These are phyloP conservation scores for Mycosphaerelloides madeirae DNA, from an alignment of 2,329 filamentous ascomycete genomes.

Conservation along the genomic window DNA sequence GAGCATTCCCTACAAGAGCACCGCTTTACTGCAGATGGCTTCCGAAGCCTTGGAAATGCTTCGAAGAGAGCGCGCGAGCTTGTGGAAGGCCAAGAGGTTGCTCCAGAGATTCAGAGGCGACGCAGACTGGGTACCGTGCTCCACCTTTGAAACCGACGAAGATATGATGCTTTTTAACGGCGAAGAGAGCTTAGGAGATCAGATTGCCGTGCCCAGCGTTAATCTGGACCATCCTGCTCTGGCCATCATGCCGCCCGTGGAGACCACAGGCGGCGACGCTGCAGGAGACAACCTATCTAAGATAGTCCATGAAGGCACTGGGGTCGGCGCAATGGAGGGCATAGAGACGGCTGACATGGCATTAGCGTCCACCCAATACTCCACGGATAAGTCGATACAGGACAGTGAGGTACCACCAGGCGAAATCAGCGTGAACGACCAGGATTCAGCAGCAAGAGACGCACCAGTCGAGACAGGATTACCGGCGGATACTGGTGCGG, in stretches of 20 bases:
- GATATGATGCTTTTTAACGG: constrained; percentile 39
- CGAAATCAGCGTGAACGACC: no score
- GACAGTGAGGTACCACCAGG: no score
- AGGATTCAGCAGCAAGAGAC: background rate
- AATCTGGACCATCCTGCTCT: constrained; percentile 14
- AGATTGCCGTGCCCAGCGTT: constrained; percentile 22
- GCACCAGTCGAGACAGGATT: background rate
- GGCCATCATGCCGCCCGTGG: constrained; percentile 5
- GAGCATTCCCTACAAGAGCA: constrained; percentile 68
- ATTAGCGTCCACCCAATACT: background rate
- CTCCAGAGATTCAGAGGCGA: constrained; percentile 71
- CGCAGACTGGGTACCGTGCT: constrained; percentile 59
- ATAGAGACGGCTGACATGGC: constrained; percentile 16
- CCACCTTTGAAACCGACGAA: constrained; percentile 46
- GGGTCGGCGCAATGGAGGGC: constrained; percentile 25
- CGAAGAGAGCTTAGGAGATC: constrained; percentile 10
- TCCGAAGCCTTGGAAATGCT: constrained; percentile 65
- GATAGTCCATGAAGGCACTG: background rate
- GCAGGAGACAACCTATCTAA: constrained; percentile 9
- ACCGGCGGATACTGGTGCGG: constrained; percentile 4
- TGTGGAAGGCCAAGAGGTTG: constrained; percentile 71
- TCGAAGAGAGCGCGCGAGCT: constrained; percentile 66
- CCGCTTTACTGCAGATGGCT: constrained; percentile 66
- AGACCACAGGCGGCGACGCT: no score
- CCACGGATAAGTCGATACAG: no score